Conservation (phyloP, 164 flowering plant species). For the Vitis amurensis region DNA sequence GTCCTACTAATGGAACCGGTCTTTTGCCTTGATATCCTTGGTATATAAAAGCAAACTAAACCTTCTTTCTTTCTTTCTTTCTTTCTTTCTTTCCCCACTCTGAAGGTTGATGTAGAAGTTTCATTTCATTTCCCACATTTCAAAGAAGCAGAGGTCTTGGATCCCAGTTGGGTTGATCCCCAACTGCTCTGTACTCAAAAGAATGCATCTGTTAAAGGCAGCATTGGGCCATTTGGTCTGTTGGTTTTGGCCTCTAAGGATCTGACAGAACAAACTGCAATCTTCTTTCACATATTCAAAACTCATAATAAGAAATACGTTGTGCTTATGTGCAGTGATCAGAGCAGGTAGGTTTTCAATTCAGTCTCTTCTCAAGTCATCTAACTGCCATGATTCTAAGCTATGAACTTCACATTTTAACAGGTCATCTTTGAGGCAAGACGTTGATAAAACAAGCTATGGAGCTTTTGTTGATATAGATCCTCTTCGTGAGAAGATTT, state of each 20-base stretch:
- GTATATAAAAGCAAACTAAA: background rate
- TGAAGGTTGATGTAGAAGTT: slow-evolving; percentile 20
- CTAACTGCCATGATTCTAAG: too few relatives aligned
- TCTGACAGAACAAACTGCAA: slow-evolving; percentile 34
- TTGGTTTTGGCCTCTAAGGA: slow-evolving; percentile 28
- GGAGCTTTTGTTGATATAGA: slow-evolving; percentile 29
- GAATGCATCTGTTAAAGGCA: slow-evolving; percentile 30
- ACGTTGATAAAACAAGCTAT: slow-evolving; percentile 10
- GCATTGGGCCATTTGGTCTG: slow-evolving; percentile 42
- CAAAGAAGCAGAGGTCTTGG: slow-evolving; percentile 16
- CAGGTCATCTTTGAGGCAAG: slow-evolving; percentile 26
- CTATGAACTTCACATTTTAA: background rate
- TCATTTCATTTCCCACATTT: slow-evolving; percentile 11
- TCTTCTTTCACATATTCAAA: slow-evolving; percentile 38
- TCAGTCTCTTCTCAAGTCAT: too few relatives aligned
- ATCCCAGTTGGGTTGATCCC: slow-evolving; percentile 31
- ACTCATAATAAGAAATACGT: slow-evolving; percentile 14
- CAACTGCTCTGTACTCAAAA: slow-evolving; percentile 27
- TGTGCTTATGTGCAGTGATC: slow-evolving; percentile 35
- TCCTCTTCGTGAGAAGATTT: slow-evolving; percentile 13
- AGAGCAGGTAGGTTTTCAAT: slow-evolving; percentile 12
- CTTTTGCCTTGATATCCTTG: background rate
- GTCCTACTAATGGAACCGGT: background rate
- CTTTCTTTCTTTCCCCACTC: too few relatives aligned
- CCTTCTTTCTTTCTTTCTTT: background rate